Evolutionary conservation across 2,329 filamentous ascomycete genomes (phyloP), one percentile per base, ranked within the genome.

Genomic region (Botryotinia convoluta): DNA sequence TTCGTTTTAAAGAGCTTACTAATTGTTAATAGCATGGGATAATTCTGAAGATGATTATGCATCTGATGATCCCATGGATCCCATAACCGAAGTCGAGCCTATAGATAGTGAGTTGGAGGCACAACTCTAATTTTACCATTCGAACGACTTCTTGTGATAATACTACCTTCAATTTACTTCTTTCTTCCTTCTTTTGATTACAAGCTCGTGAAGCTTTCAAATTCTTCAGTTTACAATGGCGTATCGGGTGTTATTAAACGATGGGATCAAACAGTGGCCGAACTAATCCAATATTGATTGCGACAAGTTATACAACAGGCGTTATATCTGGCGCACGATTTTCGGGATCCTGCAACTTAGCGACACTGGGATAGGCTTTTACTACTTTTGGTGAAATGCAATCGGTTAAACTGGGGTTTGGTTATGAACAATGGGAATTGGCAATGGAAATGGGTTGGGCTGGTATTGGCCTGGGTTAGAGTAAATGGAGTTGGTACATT

Each of bases 31-130:
- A 81, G 80, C 81, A 61, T 81, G 80, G 80, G 79, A 79, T n/a
- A 78, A 75, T 29, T 81, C 80, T 26, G 80, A 81, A 59, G 79
- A 74, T 6, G 79, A 79, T 37, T 80, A 81, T 77, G 85, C 80
- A 63, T 89, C 87, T 65, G 89, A 87, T 10, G 87, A 89, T 45
- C 84, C 84, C 73, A 83, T 87, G 79, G 87, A 88, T 73, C 84
- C 84, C 75, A 79, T 87, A 71, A 83, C 83, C 59, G 86, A 86
- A 71, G 80, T 85, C 77, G 83, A 85, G 76, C 84, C 84, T 75
- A 80, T 82, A 62, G 81, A 82, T 68, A 81, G 80, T 61, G 71
- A 69, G 75, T n/a, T 68, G 18, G 83, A 83, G 72, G 76, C 74
- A 63, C 70, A 71, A 42, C 74, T 72, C 32, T 74, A 59, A 72